Evolutionary conservation across 345 rosid species (phyloP), one percentile per base, ranked within the genome.

Genomic region (Sisymbrium altissimum): DNA sequence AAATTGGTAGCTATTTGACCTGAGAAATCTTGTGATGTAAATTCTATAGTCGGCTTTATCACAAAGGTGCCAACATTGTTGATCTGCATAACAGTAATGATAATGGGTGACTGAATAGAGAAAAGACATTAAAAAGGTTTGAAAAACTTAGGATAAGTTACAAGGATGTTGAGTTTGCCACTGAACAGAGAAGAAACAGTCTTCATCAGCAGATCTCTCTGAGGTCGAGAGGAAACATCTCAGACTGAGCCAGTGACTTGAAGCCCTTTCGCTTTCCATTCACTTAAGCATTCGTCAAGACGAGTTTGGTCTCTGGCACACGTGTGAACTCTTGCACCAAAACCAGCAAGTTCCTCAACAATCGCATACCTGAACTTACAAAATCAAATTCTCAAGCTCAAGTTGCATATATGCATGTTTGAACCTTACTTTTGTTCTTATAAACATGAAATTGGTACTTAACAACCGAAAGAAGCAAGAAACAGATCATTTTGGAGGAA

Each of bases 11-110:
- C 43, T 30, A 30, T 3, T 15, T 29, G 17, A 46, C 15, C 11
- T 30, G 69, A 64, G 56, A 64, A 64, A 29, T 64, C 56, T 64
- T 64, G 56, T 15, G 54, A 15, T 46, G 57, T 48, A 48, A 18
- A 48, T 4, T 48, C 53, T 48, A 25, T 48, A 18, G 53, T 7
- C 13, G 53, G 53, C 27, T 48, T 48, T 48, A 13, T 8, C 53
- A 48, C 13, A 48, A 48, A 5, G 53, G 27, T 48, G 21, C 53
- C 53, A 48, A 48, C 53, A 48, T 48, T 48, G 53, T 48, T 48
- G 53, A 48, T 19, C 53, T 48, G 27, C 53, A 9, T 27, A 27
- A 27, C 29, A 27, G 21, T 46, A 46, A 46, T 46, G 25, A 17
- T 46, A 46, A 4, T 46, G 52, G 18, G 7, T 46, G 25, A 46